phyloP scores from a whole-genome alignment of 108 stramenopile species.

The Cyclotella kingstonii region DNA sequence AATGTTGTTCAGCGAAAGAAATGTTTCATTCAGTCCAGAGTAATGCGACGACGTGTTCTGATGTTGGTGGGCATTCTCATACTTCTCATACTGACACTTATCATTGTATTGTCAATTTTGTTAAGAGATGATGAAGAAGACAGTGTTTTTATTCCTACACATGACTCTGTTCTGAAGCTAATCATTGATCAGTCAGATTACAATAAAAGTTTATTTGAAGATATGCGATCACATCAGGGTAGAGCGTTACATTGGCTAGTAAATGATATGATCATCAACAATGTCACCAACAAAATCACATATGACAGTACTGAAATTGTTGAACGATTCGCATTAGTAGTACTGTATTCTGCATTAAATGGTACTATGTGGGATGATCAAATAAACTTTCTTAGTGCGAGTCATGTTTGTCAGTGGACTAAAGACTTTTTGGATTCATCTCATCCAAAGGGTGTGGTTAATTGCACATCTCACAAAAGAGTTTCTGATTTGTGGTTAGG shows the following conservation, averaged over 20 bases:
- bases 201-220: not conserved
- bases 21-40: no score
- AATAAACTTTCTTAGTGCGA: not conserved
- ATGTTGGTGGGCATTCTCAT: no score
- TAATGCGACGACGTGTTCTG: no score
- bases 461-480: not conserved
- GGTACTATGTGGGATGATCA: constrained; percentile 1
- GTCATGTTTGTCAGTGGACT: constrained; percentile 20
- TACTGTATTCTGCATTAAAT: constrained; percentile 7
- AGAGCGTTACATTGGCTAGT: constrained; percentile 12
- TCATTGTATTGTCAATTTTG: no score
- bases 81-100: no score
- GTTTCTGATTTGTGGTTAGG: not conserved
- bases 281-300: not conserved
- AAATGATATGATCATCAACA: no score
- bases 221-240: not conserved
- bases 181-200: not conserved
- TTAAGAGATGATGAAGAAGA: no score
- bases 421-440: not conserved
- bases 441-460: not conserved
- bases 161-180: not conserved
- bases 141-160: no score
- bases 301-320: not conserved
- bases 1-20: no score
- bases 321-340: constrained; percentile 8